Conservation (phyloP, 352 stramenopile genomes). For the Phytopythium kandeliae region DNA sequence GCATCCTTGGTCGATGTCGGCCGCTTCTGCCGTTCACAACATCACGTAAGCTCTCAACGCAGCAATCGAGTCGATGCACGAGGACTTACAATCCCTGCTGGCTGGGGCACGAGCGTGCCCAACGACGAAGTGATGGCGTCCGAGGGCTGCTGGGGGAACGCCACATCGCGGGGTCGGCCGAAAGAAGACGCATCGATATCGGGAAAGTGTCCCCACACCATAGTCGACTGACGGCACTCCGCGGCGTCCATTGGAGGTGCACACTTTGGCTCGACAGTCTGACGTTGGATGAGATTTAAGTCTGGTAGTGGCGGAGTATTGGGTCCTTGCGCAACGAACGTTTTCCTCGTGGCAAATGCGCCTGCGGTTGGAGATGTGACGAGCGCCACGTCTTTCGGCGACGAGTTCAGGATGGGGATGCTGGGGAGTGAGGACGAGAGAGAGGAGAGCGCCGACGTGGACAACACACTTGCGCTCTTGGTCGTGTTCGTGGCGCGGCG, state of each 20-base stretch:
- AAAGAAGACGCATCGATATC: constrained; percentile 19
- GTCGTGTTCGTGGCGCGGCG: constrained; percentile 2
- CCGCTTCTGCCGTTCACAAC: neutral
- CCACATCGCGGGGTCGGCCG: constrained; percentile 16
- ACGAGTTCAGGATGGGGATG: constrained; percentile 4
- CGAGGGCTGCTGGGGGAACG: constrained; percentile 20
- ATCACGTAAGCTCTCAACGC: neutral
- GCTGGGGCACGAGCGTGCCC: constrained; percentile 20
- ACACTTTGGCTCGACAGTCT: neutral
- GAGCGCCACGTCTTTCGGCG: neutral
- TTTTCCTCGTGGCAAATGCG: constrained; percentile 17
- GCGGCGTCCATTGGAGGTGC: neutral
- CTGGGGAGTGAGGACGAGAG: constrained; percentile 6
- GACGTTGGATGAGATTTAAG: neutral
- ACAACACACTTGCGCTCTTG: neutral
- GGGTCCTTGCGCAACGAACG: constrained; percentile 29
- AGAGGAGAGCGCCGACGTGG: neutral
- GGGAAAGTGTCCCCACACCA: constrained; percentile 23
- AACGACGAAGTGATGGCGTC: constrained; percentile 26
- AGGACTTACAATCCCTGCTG: neutral
- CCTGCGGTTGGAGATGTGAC: neutral
- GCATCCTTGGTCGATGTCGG: constrained; percentile 7
- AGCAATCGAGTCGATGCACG: neutral
- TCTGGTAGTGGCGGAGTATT: constrained; percentile 5
- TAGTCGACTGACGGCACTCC: neutral